phyloP scores from a whole-genome alignment of 495 filamentous ascomycete species.

The Aspergillus diversus region DNA sequence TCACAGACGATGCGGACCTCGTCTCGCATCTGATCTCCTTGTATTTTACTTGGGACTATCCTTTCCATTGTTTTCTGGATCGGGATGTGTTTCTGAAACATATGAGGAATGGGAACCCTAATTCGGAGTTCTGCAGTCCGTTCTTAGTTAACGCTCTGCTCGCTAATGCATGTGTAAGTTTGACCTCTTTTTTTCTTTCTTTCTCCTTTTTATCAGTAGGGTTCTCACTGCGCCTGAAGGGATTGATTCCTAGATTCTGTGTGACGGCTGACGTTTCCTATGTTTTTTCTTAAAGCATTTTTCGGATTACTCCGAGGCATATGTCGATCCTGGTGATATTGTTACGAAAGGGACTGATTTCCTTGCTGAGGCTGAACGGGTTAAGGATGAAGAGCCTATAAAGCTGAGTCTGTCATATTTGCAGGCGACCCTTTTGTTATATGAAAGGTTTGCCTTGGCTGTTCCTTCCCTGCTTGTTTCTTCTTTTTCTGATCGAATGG shows the following conservation, averaged over 20 bases:
- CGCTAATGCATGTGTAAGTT: constrained; percentile 51
- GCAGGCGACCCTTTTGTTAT: constrained; percentile 47
- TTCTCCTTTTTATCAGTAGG: neutral
- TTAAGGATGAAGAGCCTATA: constrained; percentile 28
- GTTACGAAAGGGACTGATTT: constrained; percentile 48
- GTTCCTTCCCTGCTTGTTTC: neutral
- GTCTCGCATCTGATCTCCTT: constrained; percentile 57
- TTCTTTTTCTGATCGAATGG: constrained; percentile 2
- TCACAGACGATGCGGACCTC: constrained; percentile 53
- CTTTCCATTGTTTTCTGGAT: constrained; percentile 53
- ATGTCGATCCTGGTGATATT: constrained; percentile 45
- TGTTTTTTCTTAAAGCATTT: constrained; percentile 35
- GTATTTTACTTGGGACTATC: constrained; percentile 61
- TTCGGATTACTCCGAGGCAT: constrained; percentile 50
- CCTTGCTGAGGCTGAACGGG: constrained; percentile 46
- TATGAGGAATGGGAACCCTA: constrained; percentile 39
- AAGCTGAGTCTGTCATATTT: constrained; percentile 40
- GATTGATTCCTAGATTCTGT: neutral
- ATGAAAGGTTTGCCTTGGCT: constrained; percentile 38
- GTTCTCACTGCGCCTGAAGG: neutral
- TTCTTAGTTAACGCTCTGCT: constrained; percentile 59
- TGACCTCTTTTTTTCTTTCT: neutral
- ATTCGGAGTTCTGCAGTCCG: constrained; percentile 51
- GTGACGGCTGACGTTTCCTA: neutral
- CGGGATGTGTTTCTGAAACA: constrained; percentile 51